Evolutionary conservation across 305 asterid species (phyloP), one percentile per base, ranked within the genome.

Genomic region (Fraxinus latifolia): DNA sequence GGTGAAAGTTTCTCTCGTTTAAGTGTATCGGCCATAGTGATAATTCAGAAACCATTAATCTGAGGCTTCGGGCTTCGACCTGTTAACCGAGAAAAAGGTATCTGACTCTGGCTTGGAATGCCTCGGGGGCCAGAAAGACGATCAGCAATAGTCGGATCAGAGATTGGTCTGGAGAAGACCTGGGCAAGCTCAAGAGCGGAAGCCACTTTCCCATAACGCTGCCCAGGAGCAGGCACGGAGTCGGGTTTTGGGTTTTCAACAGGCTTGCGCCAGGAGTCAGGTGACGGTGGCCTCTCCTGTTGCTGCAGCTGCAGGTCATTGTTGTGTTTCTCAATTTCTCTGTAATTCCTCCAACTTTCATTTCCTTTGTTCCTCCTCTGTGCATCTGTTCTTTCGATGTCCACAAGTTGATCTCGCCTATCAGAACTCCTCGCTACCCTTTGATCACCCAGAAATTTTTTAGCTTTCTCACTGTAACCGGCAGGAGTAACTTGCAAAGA

Each of bases 201-300:
- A 74, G 97, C 91, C 58, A 93, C 97, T 88, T 92, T 95, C 62
- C 97, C 95, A 25, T 83, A 84, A 25, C 93, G 94, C 50, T 79
- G 9, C 12, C 86, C 87, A 5, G 88, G 86, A 81, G 82, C 82
- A 81, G 87, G 90, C 1, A 88, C 74, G 21, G 89, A 78, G 17
- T 87, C 88, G 44, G 92, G 89, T 79, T 78, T 89, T 34, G 85
- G 86, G 6, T 80, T 83, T 72, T 93, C 97, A 7, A 87, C 84
- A 5, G 97, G 97, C 87, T 90, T 95, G 82, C 98, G 95, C 98
- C 98, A 95, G 0, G 95, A 92, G 83, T 93, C 98, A 4, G 98
- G 98, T 60, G 98, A 95, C 32, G 90, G 92, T 15, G 93, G 90
- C 85, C 98, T 91, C 53, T 93, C 97, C 85, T 87, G 97, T 53